These are phyloP conservation scores for Fraxinus ornus DNA, from an alignment of 305 asterid genomes.

Conservation along the genomic window DNA sequence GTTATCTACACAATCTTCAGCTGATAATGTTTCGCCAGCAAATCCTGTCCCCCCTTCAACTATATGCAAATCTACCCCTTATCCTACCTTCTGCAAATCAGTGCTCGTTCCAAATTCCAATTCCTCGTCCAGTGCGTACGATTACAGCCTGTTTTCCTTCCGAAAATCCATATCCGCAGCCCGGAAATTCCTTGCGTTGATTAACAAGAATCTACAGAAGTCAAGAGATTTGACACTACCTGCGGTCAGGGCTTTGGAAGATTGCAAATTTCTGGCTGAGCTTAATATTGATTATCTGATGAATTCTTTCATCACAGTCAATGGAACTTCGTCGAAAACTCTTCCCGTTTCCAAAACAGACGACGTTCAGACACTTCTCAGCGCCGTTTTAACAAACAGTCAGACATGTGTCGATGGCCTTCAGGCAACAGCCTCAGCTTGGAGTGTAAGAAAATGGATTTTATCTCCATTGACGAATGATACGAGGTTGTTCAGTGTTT, in stretches of 20 bases:
- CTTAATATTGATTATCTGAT: slow-evolving; percentile 51
- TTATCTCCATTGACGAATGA: slow-evolving; percentile 46
- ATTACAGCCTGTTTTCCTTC: slow-evolving; percentile 55
- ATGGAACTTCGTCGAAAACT: slow-evolving; percentile 25
- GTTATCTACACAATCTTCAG: slow-evolving; percentile 7
- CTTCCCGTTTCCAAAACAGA: slow-evolving; percentile 45
- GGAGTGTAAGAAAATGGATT: slow-evolving; percentile 50
- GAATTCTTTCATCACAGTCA: slow-evolving; percentile 23
- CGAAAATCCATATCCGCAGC: slow-evolving; percentile 48
- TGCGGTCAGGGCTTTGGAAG: slow-evolving; percentile 56
- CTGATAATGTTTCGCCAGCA: slow-evolving; percentile 9
- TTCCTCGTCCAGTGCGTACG: slow-evolving; percentile 52
- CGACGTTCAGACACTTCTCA: slow-evolving; percentile 55
- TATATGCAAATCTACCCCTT: slow-evolving; percentile 52
- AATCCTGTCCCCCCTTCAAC: slow-evolving; percentile 28
- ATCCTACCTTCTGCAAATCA: slow-evolving; percentile 52
- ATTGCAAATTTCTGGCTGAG: slow-evolving; percentile 58
- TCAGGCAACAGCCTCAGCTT: slow-evolving; percentile 46
- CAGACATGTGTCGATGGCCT: slow-evolving; percentile 71
- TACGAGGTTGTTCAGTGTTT: slow-evolving; percentile 59
- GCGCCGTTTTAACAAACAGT: slow-evolving; percentile 66
- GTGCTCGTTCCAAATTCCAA: slow-evolving; percentile 36
- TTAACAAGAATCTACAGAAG: slow-evolving; percentile 31
- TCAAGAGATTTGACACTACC: slow-evolving; percentile 40
- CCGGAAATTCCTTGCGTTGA: slow-evolving; percentile 37